These are phyloP conservation scores for Boletus subparvulus DNA, from an alignment of 768 basidiomycete species.

Conservation along the genomic window DNA sequence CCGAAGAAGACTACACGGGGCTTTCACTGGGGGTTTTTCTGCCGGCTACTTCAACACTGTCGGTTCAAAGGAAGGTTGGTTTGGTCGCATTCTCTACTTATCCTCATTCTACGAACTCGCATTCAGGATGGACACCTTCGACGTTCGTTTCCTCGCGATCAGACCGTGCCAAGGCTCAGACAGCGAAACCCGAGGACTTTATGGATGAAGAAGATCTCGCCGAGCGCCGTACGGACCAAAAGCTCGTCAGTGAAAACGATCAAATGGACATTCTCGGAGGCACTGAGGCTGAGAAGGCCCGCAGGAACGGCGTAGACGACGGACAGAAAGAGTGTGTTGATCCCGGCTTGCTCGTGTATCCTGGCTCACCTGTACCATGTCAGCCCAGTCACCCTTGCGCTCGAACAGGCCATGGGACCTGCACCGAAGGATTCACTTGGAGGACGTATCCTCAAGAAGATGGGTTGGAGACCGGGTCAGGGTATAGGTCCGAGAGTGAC, in stretches of 20 bases:
- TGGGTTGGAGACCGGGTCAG: conserved; percentile 94
- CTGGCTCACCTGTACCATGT: background rate
- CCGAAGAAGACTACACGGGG: conserved; percentile 90
- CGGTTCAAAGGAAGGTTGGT: conserved; percentile 89
- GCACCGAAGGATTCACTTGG: conserved; percentile 80
- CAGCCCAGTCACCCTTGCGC: conserved; percentile 62
- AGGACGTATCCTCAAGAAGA: conserved; percentile 83
- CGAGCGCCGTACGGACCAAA: conserved; percentile 70
- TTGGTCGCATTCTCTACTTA: background rate
- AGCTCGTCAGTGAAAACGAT: conserved; percentile 76
- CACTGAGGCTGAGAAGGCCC: conserved; percentile 46
- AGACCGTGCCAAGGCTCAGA: conserved; percentile 63
- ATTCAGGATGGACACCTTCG: conserved; percentile 87
- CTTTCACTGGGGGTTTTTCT: conserved; percentile 97
- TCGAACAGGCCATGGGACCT: conserved; percentile 68
- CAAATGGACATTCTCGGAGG: conserved; percentile 69
- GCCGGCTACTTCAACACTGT: conserved; percentile 97
- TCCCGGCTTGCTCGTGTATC: background rate
- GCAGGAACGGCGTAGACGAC: conserved; percentile 38
- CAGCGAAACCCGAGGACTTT: conserved; percentile 81
- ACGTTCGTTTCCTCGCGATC: conserved; percentile 88
- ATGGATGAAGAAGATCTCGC: conserved; percentile 99
- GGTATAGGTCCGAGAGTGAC: conserved; percentile 91
- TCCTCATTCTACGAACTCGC: background rate
- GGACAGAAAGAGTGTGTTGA: conserved; percentile 37